These are phyloP conservation scores for Rubia balearica DNA, from an alignment of 305 asterid species.

Conservation along the genomic window DNA sequence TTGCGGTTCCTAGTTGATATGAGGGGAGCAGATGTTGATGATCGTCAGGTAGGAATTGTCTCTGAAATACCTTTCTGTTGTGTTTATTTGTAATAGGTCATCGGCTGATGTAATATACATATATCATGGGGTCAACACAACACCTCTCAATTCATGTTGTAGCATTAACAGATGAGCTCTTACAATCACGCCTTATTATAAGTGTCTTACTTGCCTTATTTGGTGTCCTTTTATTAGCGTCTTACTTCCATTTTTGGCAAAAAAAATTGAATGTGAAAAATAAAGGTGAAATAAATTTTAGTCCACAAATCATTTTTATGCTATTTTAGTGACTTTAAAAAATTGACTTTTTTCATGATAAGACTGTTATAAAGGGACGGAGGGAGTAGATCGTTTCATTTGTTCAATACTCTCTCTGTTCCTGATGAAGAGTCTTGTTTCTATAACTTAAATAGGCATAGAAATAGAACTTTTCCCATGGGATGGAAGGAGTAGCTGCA, in stretches of 20 bases:
- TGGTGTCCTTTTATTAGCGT: no score
- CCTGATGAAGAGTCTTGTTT: no score
- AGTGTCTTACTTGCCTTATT: no score
- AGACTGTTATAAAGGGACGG: no score
- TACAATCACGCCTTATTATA: no score
- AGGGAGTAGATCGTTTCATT: neutral
- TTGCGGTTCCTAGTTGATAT: slow-evolving; percentile 93
- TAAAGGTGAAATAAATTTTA: no score
- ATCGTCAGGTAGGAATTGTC: slow-evolving; percentile 63
- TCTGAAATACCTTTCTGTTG: neutral
- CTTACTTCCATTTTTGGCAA: no score
- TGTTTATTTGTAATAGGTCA: neutral
- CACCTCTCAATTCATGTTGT: neutral
- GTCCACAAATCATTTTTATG: no score
- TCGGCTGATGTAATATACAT: neutral
- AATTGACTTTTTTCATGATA: no score
- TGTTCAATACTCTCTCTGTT: no score
- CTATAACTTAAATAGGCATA: neutral
- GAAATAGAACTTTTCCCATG: neutral
- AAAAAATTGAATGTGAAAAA: no score
- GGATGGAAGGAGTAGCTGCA: neutral
- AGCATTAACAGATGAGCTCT: neutral
- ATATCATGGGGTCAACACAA: neutral
- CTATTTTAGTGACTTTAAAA: no score
- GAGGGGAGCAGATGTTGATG: slow-evolving; percentile 97